These are phyloP conservation scores for Globisporangium splendens DNA, from an alignment of 352 stramenopile genomes.

Conservation along the genomic window DNA sequence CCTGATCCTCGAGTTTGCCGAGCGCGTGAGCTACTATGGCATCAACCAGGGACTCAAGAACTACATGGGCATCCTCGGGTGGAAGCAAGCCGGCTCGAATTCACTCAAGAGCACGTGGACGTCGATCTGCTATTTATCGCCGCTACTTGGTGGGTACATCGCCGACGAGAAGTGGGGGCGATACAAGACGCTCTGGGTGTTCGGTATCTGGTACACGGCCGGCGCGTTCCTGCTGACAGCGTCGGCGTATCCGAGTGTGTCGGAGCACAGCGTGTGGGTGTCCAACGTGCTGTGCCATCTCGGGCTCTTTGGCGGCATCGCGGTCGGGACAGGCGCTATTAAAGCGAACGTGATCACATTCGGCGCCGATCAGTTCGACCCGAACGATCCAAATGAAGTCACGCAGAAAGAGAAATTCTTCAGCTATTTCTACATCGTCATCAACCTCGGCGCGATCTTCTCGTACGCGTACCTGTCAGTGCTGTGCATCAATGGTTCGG, in stretches of 20 bases:
- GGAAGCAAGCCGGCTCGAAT: conserved; percentile 78
- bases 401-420: conserved; percentile 87
- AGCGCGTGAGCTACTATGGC: conserved; percentile 84
- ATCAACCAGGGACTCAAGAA: conserved; percentile 89
- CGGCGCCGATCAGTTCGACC: conserved; percentile 85
- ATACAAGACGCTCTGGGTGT: conserved; percentile 81
- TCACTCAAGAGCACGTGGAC: conserved; percentile 89
- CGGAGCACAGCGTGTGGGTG: conserved; percentile 33
- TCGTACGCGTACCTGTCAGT: conserved; percentile 89
- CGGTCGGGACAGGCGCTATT: conserved; percentile 77
- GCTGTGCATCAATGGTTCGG: conserved; percentile 83
- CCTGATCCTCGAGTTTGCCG: conserved; percentile 81
- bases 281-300: conserved; percentile 71
- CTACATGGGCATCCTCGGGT: conserved; percentile 74
- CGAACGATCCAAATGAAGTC: conserved; percentile 75
- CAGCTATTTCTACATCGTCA: conserved; percentile 91
- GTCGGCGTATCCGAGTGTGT: conserved; percentile 57
- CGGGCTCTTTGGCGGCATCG: conserved; percentile 72
- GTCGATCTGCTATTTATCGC: conserved; percentile 83
- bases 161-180: conserved; percentile 85
- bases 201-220: conserved; percentile 75
- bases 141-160: conserved; percentile 79
- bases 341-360: conserved; percentile 88
- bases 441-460: conserved; percentile 90
- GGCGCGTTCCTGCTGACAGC: conserved; percentile 65